These are phyloP conservation scores for Straminergon stramineum DNA, from an alignment of 225 moss, liverwort and hornwort species.

Conservation along the genomic window DNA sequence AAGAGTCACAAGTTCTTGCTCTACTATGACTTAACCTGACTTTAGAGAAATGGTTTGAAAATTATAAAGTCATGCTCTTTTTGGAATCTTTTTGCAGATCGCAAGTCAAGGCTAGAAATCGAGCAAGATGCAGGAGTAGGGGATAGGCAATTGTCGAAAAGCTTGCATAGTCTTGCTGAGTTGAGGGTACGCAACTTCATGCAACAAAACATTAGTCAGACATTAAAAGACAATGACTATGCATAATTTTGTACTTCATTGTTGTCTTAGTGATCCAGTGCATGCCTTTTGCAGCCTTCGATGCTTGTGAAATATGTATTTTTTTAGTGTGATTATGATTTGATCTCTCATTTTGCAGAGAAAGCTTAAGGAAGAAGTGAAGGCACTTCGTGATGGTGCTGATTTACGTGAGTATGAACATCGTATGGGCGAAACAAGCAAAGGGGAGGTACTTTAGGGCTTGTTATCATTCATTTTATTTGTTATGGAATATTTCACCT, in stretches of 20 bases:
- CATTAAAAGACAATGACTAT: neutral
- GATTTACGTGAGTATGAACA: constrained; percentile 32
- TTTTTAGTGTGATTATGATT: neutral
- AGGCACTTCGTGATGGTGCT: constrained; percentile 19
- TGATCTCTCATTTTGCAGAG: neutral
- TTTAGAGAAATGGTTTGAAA: neutral
- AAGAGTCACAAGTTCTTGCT: neutral
- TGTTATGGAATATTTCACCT: neutral
- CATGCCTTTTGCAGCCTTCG: neutral
- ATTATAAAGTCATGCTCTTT: neutral
- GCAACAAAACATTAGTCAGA: neutral
- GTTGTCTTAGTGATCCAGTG: neutral
- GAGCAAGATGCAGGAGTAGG: constrained; percentile 40
- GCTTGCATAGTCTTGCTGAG: constrained; percentile 22
- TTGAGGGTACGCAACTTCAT: constrained; percentile 7
- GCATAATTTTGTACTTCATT: neutral
- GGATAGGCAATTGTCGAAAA: constrained; percentile 21
- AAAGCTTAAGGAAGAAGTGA: constrained; percentile 38
- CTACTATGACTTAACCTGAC: neutral
- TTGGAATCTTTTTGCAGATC: constrained; percentile 1
- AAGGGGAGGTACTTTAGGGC: constrained; percentile 14
- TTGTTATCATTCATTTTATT: neutral
- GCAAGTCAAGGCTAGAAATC: constrained; percentile 31
- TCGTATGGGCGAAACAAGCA: constrained; percentile 15
- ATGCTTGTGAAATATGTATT: neutral